A percentile compares a stretch with the other conserved stretches of the same genome.
Conservation (phyloP, 768 basidiomycete species). For the Kwoniella sp. region DNA sequence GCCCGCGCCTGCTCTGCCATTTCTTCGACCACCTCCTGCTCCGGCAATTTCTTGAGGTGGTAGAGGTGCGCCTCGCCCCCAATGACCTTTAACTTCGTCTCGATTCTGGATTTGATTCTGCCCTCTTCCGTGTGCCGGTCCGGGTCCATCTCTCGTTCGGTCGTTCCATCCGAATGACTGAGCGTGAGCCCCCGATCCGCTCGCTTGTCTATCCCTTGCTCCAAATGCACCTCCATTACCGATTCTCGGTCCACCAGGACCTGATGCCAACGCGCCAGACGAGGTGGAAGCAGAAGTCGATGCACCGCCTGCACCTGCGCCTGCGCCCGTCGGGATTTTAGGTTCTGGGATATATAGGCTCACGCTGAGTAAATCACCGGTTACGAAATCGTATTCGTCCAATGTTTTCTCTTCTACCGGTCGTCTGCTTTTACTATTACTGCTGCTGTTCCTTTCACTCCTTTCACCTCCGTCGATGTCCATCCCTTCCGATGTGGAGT, state of each 20-base stretch:
- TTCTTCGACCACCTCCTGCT: background rate
- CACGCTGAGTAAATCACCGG: constrained; percentile 46
- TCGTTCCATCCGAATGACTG: constrained; percentile 26
- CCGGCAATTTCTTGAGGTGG: constrained; percentile 23
- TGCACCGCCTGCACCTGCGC: no score
- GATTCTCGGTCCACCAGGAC: background rate
- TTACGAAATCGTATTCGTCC: constrained; percentile 45
- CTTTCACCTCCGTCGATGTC: background rate
- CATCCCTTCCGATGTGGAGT: background rate
- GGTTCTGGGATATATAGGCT: constrained; percentile 40
- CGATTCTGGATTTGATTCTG: background rate
- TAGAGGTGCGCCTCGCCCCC: constrained; percentile 26
- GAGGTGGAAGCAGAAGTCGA: background rate
- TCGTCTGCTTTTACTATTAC: no score
- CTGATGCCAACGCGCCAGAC: background rate
- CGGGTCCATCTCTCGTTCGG: background rate
- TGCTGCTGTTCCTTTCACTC: background rate
- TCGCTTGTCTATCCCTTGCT: background rate
- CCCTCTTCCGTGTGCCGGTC: background rate
- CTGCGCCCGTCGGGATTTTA: constrained; percentile 19
- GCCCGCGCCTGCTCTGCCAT: constrained; percentile 9
- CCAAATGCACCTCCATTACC: background rate
- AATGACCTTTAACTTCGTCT: constrained; percentile 16
- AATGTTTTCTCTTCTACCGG: constrained; percentile 46
- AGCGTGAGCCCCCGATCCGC: constrained; percentile 5